These are phyloP conservation scores for Melaleuca alternifolia DNA, from an alignment of 345 rosid genomes.

Conservation along the genomic window DNA sequence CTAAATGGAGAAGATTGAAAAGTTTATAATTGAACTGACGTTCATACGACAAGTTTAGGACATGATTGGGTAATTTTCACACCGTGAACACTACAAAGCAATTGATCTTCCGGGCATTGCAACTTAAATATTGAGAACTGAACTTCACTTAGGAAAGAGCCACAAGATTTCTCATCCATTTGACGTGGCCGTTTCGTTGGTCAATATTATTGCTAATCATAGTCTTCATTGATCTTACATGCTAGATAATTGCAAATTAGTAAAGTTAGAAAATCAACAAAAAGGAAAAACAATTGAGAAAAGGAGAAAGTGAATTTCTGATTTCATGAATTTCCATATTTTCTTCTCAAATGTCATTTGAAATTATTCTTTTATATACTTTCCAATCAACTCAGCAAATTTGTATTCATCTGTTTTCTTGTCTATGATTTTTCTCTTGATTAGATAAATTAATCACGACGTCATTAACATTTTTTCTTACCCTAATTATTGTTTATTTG, in stretches of 20 bases:
- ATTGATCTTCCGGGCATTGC: no score
- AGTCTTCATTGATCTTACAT: no score
- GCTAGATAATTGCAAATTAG: neutral
- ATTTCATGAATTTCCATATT: neutral
- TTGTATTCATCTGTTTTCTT: neutral
- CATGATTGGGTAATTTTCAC: neutral
- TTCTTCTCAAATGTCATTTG: neutral
- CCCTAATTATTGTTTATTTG: neutral
- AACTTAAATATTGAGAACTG: no score
- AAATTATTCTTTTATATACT: neutral
- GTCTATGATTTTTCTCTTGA: neutral
- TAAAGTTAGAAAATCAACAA: no score
- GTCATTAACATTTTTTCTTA: neutral
- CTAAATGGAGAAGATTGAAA: no score
- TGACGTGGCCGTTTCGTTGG: no score
- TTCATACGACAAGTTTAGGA: no score
- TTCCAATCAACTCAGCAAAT: neutral
- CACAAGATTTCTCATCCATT: no score
- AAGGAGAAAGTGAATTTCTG: neutral
- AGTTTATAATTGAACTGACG: neutral
- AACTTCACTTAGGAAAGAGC: no score
- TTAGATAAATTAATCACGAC: neutral
- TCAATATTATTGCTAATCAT: no score
- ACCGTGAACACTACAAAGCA: neutral
- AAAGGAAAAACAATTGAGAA: no score